A percentile compares a stretch with the other conserved stretches of the same genome.
These are phyloP conservation scores for Aspergillus hancockii DNA, from an alignment of 495 filamentous ascomycete species.

Conservation along the genomic window DNA sequence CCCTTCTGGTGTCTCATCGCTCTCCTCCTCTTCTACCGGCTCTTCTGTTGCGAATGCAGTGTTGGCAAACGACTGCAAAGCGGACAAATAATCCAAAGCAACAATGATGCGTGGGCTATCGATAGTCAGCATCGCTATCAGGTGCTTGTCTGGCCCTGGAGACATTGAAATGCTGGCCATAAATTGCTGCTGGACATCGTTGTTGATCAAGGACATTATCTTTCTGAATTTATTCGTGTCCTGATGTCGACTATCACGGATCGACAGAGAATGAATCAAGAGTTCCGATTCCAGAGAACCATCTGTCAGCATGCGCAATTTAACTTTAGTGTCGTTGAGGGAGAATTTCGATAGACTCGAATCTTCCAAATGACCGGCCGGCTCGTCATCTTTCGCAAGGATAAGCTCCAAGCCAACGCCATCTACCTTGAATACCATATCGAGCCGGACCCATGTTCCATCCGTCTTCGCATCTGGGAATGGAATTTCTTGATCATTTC, in stretches of 20 bases:
- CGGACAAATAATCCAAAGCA: constrained; percentile 91
- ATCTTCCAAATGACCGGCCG: constrained; percentile 73
- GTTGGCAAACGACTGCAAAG: constrained; percentile 78
- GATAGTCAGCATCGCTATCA: constrained; percentile 91
- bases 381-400: constrained; percentile 68
- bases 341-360: constrained; percentile 92
- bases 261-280: constrained; percentile 90
- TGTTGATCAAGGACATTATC: constrained; percentile 96
- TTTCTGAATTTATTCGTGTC: constrained; percentile 95
- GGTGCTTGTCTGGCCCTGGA: constrained; percentile 75
- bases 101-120: constrained; percentile 95
- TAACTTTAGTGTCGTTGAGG: constrained; percentile 85
- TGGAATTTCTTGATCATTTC: constrained; percentile 35
- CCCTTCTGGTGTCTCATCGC: constrained; percentile 56
- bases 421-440: constrained; percentile 87
- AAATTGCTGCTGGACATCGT: constrained; percentile 88
- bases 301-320: constrained; percentile 93
- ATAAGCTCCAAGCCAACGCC: constrained; percentile 88
- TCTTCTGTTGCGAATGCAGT: constrained; percentile 65
- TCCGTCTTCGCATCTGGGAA: constrained; percentile 63
- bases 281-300: constrained; percentile 91
- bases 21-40: constrained; percentile 55
- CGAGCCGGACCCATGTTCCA: constrained; percentile 88
- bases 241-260: constrained; percentile 79
- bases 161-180: constrained; percentile 97